Conservation (phyloP, 306 rosid species). For the Ormosia emarginata region DNA sequence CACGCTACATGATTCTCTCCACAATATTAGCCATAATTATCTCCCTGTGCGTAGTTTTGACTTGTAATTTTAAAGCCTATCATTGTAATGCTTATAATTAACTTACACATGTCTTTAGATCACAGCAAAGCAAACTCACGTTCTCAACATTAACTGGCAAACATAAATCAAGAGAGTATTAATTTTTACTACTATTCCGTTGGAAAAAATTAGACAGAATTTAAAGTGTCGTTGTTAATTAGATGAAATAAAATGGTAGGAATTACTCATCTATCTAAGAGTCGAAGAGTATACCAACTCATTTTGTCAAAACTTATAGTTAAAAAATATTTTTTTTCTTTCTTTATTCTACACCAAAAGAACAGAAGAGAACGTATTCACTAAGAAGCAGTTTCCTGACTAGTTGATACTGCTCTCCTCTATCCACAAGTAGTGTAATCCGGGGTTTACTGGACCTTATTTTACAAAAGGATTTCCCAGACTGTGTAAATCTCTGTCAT, state of each 20-base stretch:
- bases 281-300: background rate
- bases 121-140: background rate
- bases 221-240: too few species aligned
- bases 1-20: constrained; percentile 26
- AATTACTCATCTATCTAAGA: too few species aligned
- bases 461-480: background rate
- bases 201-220: too few species aligned
- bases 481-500: background rate
- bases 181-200: background rate
- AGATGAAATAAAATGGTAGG: too few species aligned
- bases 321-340: too few species aligned
- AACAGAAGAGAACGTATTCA: too few species aligned
- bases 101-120: background rate
- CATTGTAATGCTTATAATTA: background rate
- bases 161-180: background rate
- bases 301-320: too few species aligned
- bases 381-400: background rate
- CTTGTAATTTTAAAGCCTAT: background rate
- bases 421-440: background rate
- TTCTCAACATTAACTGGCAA: background rate
- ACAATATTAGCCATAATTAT: background rate
- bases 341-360: too few species aligned
- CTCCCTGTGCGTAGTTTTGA: background rate
- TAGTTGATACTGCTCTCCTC: background rate
- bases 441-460: background rate